Evolutionary conservation across 495 filamentous ascomycete genomes (phyloP).

Genomic region (Hypoxylon fragiforme): DNA sequence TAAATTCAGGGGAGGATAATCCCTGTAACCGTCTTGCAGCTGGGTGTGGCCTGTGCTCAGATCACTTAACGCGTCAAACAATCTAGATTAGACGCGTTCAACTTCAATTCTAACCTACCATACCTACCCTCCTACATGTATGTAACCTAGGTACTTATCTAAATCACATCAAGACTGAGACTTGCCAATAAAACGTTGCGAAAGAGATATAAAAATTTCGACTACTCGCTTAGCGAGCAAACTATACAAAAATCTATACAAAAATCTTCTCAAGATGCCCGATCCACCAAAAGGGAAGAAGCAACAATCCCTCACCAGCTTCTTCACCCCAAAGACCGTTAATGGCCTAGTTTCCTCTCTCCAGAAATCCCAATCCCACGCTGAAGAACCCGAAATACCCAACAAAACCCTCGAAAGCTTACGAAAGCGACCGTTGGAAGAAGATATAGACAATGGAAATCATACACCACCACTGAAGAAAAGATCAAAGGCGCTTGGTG

Average conservation of each 20-base stretch:
- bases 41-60: slow-evolving; percentile 21
- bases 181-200: too few relatives aligned
- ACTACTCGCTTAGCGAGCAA: not conserved
- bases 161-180: not conserved
- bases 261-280: slow-evolving; percentile 39
- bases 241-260: too few relatives aligned
- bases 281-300: slow-evolving; percentile 56
- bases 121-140: not conserved
- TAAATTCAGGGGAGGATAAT: not conserved
- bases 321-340: slow-evolving; percentile 72
- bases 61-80: slow-evolving; percentile 27
- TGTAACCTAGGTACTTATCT: too few relatives aligned
- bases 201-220: too few relatives aligned
- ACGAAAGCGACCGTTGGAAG: slow-evolving; percentile 52
- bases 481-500: slow-evolving; percentile 41
- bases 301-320: slow-evolving; percentile 83
- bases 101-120: slow-evolving; percentile 3
- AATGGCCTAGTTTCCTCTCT: slow-evolving; percentile 23
- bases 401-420: slow-evolving; percentile 18
- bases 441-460: slow-evolving; percentile 46
- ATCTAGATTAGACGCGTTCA: slow-evolving; percentile 18
- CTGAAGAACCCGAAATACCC: slow-evolving; percentile 6
- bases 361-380: slow-evolving; percentile 16
- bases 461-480: slow-evolving; percentile 43
- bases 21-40: slow-evolving; percentile 11